These are phyloP conservation scores for Oidiodendron maius DNA, from an alignment of 495 filamentous ascomycete genomes.

Conservation along the genomic window DNA sequence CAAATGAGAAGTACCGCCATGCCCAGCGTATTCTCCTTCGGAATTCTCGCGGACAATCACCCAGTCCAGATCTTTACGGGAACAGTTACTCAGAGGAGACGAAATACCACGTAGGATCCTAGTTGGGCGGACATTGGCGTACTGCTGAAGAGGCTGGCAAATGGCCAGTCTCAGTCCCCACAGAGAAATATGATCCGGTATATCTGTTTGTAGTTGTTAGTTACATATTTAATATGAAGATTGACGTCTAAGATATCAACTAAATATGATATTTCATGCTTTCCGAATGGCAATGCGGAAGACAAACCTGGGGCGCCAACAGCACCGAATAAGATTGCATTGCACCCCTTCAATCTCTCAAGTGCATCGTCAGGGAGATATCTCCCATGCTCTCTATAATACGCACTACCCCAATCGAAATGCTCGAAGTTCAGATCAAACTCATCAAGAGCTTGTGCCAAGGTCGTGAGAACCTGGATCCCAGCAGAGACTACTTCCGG, in stretches of 20 bases:
- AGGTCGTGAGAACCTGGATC: constrained; percentile 36
- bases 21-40: constrained; percentile 52
- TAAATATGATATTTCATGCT: too few relatives aligned
- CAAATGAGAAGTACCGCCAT: constrained; percentile 46
- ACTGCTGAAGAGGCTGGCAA: constrained; percentile 48
- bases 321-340: constrained; percentile 52
- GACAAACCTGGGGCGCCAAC: constrained; percentile 46
- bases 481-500: constrained; percentile 47
- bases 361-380: constrained; percentile 51
- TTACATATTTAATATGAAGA: too few relatives aligned
- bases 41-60: constrained; percentile 54
- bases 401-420: constrained; percentile 47
- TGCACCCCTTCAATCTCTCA: constrained; percentile 42
- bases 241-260: background rate
- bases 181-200: constrained; percentile 52
- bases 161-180: constrained; percentile 49
- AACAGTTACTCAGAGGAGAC: constrained; percentile 42
- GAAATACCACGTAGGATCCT: constrained; percentile 40
- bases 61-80: constrained; percentile 42
- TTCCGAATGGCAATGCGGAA: too few relatives aligned
- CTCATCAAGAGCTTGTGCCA: constrained; percentile 36
- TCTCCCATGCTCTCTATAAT: constrained; percentile 44
- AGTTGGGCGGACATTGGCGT: constrained; percentile 52
- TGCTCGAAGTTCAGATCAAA: constrained; percentile 44
- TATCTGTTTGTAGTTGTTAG: constrained; percentile 32